A percentile compares a stretch with the other conserved stretches of the same genome.
Conservation (phyloP, 805 yeast genomes). For the Yamadazyma paraphyllophila region DNA sequence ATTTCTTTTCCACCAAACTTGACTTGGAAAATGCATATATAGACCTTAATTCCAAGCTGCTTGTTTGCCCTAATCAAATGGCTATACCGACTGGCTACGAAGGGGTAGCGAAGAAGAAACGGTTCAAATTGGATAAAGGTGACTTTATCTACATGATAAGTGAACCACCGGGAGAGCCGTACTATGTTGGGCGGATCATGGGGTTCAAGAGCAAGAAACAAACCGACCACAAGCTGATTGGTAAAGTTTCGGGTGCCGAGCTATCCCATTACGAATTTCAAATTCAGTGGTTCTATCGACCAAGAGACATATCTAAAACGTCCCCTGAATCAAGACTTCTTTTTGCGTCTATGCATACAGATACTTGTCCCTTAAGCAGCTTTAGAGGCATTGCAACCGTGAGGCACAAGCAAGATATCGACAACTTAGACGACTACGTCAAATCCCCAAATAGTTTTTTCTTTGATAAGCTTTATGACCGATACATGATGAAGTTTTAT, state of each 20-base stretch:
- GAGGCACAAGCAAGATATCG: slow-evolving; percentile 64
- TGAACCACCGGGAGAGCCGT: slow-evolving; percentile 95
- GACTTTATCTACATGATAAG: slow-evolving; percentile 81
- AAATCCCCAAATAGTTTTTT: slow-evolving; percentile 69
- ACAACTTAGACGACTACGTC: slow-evolving; percentile 54
- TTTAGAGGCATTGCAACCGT: slow-evolving; percentile 77
- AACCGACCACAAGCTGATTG: slow-evolving; percentile 21
- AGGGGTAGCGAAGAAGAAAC: not conserved
- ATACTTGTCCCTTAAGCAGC: slow-evolving; percentile 71
- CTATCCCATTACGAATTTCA: slow-evolving; percentile 46
- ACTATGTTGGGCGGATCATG: slow-evolving; percentile 79
- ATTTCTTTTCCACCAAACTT: slow-evolving; percentile 43
- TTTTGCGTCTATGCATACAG: slow-evolving; percentile 84
- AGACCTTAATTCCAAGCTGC: slow-evolving; percentile 32
- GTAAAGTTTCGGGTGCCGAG: slow-evolving; percentile 38
- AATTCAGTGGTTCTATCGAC: slow-evolving; percentile 90
- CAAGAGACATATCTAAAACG: slow-evolving; percentile 73
- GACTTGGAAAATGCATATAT: slow-evolving; percentile 44
- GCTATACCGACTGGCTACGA: not conserved
- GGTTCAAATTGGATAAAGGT: slow-evolving; percentile 41
- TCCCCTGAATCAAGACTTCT: slow-evolving; percentile 70
- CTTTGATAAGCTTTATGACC: slow-evolving; percentile 80
- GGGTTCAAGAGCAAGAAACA: slow-evolving; percentile 47
- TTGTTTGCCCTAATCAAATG: slow-evolving; percentile 36
- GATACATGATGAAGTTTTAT: slow-evolving; percentile 80